Conservation (phyloP, 2,329 filamentous ascomycete genomes). For the Myriosclerotinia scirpicola region DNA sequence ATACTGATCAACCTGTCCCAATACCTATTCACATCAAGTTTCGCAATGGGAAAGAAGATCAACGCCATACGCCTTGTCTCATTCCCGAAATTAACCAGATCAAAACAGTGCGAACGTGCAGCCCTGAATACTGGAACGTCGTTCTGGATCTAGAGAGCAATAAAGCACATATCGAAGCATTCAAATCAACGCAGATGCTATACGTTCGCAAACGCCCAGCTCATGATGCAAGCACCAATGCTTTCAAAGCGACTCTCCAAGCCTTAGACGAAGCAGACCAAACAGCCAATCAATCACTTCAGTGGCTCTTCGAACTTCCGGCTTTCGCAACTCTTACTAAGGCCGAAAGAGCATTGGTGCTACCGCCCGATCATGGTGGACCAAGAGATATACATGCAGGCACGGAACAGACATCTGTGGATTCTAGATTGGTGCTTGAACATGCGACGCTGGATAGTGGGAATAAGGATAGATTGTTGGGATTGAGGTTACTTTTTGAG, state of each 20-base stretch:
- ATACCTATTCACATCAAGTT: slow-evolving; percentile 64
- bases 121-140: slow-evolving; percentile 66
- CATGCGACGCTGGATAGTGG: slow-evolving; percentile 48
- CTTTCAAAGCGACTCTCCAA: slow-evolving; percentile 63
- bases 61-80: slow-evolving; percentile 42
- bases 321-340: slow-evolving; percentile 55
- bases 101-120: slow-evolving; percentile 49
- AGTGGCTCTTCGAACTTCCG: slow-evolving; percentile 61
- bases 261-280: slow-evolving; percentile 60
- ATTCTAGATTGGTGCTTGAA: slow-evolving; percentile 59
- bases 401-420: slow-evolving; percentile 59
- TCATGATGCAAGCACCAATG: slow-evolving; percentile 53
- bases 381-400: slow-evolving; percentile 49
- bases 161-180: slow-evolving; percentile 54
- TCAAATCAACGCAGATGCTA: slow-evolving; percentile 61
- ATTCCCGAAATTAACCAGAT: slow-evolving; percentile 52
- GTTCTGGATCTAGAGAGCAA: slow-evolving; percentile 63
- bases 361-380: slow-evolving; percentile 47
- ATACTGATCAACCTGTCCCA: slow-evolving; percentile 76
- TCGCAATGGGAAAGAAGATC: slow-evolving; percentile 31
- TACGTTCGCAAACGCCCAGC: slow-evolving; percentile 60
- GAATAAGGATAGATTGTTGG: slow-evolving; percentile 58
- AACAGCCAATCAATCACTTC: slow-evolving; percentile 51
- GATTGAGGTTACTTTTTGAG: slow-evolving; percentile 62
- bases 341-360: slow-evolving; percentile 55